Evolutionary conservation across 1,284 basidiomycete species (phyloP).

Genomic region (Ceratobasidium sp.): DNA sequence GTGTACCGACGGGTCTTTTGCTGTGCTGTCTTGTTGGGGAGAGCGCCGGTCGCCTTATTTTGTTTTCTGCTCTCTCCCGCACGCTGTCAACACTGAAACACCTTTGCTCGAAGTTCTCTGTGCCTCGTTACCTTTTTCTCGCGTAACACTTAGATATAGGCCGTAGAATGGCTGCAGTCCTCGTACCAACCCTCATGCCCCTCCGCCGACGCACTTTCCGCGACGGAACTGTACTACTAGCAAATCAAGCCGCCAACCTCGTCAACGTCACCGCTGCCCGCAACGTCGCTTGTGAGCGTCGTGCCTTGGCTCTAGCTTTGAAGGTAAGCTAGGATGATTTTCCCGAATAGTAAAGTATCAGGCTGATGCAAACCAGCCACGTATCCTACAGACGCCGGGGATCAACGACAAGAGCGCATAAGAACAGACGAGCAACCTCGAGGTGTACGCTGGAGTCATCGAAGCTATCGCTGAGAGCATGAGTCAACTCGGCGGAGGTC

Average conservation of each 20-base stretch:
- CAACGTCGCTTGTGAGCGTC: not conserved
- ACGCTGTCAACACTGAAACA: no score
- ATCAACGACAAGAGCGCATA: not conserved
- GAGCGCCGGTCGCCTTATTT: no score
- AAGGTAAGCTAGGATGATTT: not conserved
- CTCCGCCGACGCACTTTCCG: not conserved
- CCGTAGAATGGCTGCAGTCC: not conserved
- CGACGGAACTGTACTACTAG: not conserved
- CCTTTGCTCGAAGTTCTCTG: no score
- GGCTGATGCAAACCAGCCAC: conserved; percentile 1
- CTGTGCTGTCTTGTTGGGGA: no score
- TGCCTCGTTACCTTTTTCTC: no score
- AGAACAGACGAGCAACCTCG: not conserved
- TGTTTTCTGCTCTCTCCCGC: no score
- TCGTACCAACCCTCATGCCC: not conserved
- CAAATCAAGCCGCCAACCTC: not conserved
- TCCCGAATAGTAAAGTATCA: not conserved
- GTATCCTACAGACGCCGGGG: not conserved
- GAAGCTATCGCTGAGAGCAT: not conserved
- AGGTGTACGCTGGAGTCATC: not conserved
- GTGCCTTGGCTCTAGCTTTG: not conserved
- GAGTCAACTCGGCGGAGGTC: no score
- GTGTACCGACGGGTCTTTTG: no score
- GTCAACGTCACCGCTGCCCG: not conserved
- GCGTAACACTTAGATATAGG: no score